Base-by-base conservation (phyloP, 2,329 filamentous ascomycete species). In the Claviceps monticola region DNA sequence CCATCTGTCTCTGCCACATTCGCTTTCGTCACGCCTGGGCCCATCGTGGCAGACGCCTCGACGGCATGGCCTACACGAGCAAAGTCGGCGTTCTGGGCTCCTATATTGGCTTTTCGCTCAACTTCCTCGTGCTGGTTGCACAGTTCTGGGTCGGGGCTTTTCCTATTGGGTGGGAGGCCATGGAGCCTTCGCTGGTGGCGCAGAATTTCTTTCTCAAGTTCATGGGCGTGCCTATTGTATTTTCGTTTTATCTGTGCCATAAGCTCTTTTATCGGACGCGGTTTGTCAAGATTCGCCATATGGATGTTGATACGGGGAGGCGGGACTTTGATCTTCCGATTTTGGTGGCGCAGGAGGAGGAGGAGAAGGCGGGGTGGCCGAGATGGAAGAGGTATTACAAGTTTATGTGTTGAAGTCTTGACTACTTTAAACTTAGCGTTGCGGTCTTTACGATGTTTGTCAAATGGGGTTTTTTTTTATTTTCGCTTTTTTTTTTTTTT, bases 71-170 rank as follows among this genome's bases (percentile, higher is more conserved):
- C 6, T 96, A 93, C 72, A 74, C 71, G 38, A 87, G 86, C 0
- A 87, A 94, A 63, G 79, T 86, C 4, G 91, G 91, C 54, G 71
- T 93, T 8, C 58, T 77, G 9, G 91, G 90, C 9, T 94, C 88
- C 2, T 96, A 83, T 74, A 55, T 93, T 34, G 90, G 90, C 23
- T 75, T 95, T 52, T 57, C 72, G 36, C 79, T 95, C 64, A 95
- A 95, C 68, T 53, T 76, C 19, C 68, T 91, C 41, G 82, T 95
- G 34, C 75, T 96, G 29, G 64, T 85, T 46, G 87, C 86, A 1
- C 89, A 96, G 65, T 91, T 95, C 71, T 96, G 88, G 86, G 83
- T 86, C 48, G 88, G 86, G 29, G 82, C 86, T 4, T 89, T 82
- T 63, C 89, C 90, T 4, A 75, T 91, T 47, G 77, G 72, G 23